These are phyloP conservation scores for Macrophomina tecta DNA, from an alignment of 2,329 filamentous ascomycete genomes.

Conservation along the genomic window DNA sequence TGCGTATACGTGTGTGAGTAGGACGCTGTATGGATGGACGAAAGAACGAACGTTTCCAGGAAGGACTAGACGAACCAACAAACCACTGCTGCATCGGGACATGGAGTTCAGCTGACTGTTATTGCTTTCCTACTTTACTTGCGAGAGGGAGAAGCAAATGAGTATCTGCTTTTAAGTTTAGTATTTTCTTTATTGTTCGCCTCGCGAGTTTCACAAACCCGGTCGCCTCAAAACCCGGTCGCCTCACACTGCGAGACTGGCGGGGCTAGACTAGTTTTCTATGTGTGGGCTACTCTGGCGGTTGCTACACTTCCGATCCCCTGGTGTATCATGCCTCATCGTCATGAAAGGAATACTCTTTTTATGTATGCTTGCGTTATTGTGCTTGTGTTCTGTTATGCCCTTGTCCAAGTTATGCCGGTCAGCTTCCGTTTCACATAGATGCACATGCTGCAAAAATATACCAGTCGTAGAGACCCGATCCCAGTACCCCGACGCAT, in stretches of 20 bases:
- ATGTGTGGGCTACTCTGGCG: neutral
- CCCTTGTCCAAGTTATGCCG: neutral
- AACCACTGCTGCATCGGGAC: constrained; percentile 19
- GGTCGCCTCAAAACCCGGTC: neutral
- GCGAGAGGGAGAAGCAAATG: neutral
- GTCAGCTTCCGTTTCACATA: neutral
- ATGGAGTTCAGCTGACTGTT: constrained; percentile 14
- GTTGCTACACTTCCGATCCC: neutral
- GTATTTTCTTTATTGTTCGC: neutral
- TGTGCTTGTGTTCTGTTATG: neutral
- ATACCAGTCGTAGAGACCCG: neutral
- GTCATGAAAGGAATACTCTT: neutral
- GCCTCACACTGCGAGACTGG: neutral
- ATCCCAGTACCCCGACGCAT: neutral
- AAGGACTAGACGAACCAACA: constrained; percentile 23
- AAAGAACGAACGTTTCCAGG: constrained; percentile 6
- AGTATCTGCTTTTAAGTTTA: neutral
- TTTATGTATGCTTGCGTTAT: neutral
- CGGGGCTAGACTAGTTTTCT: neutral
- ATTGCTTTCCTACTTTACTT: constrained; percentile 1
- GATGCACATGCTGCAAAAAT: neutral
- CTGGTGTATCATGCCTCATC: neutral
- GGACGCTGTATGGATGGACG: constrained; percentile 11
- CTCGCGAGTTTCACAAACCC: neutral
- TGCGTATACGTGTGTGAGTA: constrained; percentile 13